Evolutionary conservation across 192 early-diverging fungal species (phyloP).

Genomic region (Spizellomyces sp.): DNA sequence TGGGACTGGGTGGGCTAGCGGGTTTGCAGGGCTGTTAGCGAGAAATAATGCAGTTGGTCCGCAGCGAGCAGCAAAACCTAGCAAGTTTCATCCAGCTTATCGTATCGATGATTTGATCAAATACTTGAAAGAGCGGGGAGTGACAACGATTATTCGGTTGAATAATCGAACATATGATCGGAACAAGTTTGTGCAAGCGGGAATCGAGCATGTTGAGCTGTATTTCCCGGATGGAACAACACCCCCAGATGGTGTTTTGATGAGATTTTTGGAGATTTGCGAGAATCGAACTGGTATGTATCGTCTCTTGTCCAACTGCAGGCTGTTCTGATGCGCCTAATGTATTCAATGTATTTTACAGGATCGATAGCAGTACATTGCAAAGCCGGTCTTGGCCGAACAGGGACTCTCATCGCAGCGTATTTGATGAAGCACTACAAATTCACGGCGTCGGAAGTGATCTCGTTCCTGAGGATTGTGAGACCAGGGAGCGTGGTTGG

Average conservation of each 20-base stretch:
- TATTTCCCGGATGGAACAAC: conserved; percentile 73
- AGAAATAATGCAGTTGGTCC: conserved; percentile 3
- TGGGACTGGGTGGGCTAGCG: conserved; percentile 6
- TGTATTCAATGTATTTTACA: conserved; percentile 12
- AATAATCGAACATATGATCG: conserved; percentile 71
- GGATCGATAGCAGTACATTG: conserved; percentile 63
- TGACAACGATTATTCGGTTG: conserved; percentile 60
- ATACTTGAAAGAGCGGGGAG: conserved; percentile 51
- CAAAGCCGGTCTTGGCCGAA: conserved; percentile 64
- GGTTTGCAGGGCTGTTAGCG: conserved; percentile 12
- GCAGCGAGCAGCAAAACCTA: conserved; percentile 9
- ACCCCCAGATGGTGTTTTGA: conserved; percentile 65
- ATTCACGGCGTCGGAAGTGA: conserved; percentile 67
- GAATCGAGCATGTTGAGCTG: conserved; percentile 68
- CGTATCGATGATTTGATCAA: conserved; percentile 52
- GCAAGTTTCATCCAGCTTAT: conserved; percentile 45
- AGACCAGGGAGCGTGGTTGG: conserved; percentile 73
- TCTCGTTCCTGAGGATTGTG: conserved; percentile 64
- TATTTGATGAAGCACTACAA: conserved; percentile 73
- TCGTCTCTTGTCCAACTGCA: neutral
- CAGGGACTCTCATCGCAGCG: conserved; percentile 58
- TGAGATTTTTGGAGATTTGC: conserved; percentile 66
- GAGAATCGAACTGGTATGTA: conserved; percentile 50
- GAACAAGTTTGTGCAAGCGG: conserved; percentile 52
- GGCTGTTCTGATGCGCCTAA: neutral